Conservation (phyloP, 495 filamentous ascomycete species). For the Aspergillus asperescens region DNA sequence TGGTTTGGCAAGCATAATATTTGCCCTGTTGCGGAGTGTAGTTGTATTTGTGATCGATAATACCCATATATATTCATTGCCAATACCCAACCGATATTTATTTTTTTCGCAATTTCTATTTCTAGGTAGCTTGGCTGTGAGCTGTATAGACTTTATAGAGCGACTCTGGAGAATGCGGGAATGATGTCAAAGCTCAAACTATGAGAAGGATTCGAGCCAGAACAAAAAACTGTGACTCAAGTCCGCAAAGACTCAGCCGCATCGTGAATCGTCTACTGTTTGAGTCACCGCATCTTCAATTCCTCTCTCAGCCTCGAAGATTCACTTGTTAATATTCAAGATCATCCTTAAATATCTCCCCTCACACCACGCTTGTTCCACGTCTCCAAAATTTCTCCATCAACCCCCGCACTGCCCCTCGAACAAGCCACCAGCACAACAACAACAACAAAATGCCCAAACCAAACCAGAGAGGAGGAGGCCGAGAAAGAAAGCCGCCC, state of each 20-base stretch:
- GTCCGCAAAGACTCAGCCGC: neutral
- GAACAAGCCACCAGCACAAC: neutral
- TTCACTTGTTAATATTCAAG: neutral
- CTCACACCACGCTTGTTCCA: neutral
- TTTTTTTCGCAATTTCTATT: too few species aligned
- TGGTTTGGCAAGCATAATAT: conserved; percentile 80
- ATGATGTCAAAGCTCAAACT: neutral
- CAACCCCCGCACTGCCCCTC: neutral
- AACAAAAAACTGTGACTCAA: too few species aligned
- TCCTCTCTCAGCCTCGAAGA: neutral
- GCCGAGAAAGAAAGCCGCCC: conserved; percentile 23
- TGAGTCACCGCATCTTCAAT: neutral
- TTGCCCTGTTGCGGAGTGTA: conserved; percentile 86
- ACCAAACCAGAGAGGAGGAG: conserved; percentile 6
- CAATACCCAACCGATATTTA: too few species aligned
- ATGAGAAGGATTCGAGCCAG: neutral
- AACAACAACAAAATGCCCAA: conserved; percentile 12
- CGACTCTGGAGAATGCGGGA: neutral
- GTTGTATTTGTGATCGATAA: conserved; percentile 66
- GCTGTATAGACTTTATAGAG: neutral
- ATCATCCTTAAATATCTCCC: neutral
- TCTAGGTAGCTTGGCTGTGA: too few species aligned
- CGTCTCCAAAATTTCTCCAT: neutral
- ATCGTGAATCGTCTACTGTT: neutral
- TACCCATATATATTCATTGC: neutral